These are phyloP conservation scores for Umbellularia californica DNA, from an alignment of 164 flowering plant species.

Conservation along the genomic window DNA sequence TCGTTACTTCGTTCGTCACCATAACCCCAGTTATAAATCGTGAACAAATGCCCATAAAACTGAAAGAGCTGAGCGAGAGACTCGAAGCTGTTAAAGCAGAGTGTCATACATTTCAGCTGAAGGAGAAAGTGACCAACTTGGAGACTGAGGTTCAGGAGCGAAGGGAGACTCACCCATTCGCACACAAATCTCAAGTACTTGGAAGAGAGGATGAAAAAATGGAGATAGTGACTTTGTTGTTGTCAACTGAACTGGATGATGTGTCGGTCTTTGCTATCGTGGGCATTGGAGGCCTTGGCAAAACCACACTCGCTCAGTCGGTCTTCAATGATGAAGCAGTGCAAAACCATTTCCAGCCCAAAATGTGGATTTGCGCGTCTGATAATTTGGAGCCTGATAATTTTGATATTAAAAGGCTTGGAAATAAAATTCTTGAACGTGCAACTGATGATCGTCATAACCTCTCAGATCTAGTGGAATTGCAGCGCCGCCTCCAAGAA, in stretches of 20 bases:
- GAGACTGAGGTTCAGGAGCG: fast-evolving
- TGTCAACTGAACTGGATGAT: neutral
- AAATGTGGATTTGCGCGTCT: neutral
- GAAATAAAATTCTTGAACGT: neutral
- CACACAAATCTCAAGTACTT: neutral
- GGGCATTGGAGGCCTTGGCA: no score
- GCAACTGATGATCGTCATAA: neutral
- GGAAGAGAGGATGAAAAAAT: neutral
- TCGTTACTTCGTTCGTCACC: neutral
- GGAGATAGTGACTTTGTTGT: neutral
- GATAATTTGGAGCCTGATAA: neutral
- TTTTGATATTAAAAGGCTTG: neutral
- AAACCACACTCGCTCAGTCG: no score
- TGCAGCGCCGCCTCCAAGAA: neutral
- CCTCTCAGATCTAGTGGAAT: neutral
- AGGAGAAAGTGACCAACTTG: neutral
- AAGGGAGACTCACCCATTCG: neutral
- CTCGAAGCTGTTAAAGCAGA: neutral
- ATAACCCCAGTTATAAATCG: neutral
- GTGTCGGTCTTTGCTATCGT: no score
- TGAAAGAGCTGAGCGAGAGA: neutral
- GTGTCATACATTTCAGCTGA: neutral
- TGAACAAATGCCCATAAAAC: no score
- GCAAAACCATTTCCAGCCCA: no score
- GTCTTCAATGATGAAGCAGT: no score